Evolutionary conservation across 768 basidiomycete genomes (phyloP).

Genomic region (Dictyophora rubrovolvata): DNA sequence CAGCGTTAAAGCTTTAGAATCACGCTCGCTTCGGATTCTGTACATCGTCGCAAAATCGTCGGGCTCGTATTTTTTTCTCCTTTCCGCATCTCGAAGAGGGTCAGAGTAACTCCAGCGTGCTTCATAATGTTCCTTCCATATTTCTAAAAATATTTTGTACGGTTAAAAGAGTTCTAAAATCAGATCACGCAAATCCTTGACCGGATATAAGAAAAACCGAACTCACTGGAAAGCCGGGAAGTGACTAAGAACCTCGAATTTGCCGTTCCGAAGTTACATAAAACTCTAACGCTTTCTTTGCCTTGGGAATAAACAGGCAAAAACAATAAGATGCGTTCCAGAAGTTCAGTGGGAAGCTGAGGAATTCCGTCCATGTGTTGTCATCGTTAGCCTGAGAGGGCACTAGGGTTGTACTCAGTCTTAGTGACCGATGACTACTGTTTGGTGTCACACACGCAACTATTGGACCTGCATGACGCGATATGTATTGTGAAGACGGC

Average conservation of each 20-base stretch:
- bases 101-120: slow-evolving; percentile 36
- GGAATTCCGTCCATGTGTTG: not conserved
- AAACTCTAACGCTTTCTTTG: not conserved
- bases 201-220: too few species aligned
- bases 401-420: too few species aligned
- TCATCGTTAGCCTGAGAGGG: too few species aligned
- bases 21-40: slow-evolving; percentile 32
- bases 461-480: too few species aligned
- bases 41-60: slow-evolving; percentile 41
- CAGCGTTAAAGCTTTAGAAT: slow-evolving; percentile 29
- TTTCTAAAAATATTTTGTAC: slow-evolving; percentile 1
- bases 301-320: not conserved
- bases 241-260: slow-evolving; percentile 4
- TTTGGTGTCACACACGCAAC: too few species aligned
- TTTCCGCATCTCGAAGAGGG: slow-evolving; percentile 25
- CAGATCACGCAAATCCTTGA: too few species aligned
- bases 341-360: slow-evolving; percentile 1
- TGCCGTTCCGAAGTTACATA: not conserved
- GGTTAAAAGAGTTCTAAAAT: not conserved
- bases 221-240: slow-evolving; percentile 2
- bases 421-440: too few species aligned
- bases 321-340: not conserved
- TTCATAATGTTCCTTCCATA: slow-evolving; percentile 49
- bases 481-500: too few species aligned
- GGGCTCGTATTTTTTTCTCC: slow-evolving; percentile 20